Evolutionary conservation across 1,284 basidiomycete species (phyloP).

Genomic region (Hypsizygus ulmarius): DNA sequence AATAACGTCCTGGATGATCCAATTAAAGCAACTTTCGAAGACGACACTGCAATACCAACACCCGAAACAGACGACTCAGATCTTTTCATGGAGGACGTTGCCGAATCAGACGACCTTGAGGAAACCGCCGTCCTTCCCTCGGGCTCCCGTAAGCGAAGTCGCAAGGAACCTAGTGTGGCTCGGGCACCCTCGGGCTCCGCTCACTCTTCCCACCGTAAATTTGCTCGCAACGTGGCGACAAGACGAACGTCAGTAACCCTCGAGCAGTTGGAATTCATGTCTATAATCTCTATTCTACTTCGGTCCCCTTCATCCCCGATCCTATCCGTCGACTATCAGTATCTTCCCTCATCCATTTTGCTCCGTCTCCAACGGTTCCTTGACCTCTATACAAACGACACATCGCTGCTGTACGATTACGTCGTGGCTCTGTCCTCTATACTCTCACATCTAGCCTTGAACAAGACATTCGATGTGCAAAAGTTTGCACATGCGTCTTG

Average conservation of each 20-base stretch:
- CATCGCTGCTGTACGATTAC: conserved; percentile 73
- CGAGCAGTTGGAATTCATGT: conserved; percentile 70
- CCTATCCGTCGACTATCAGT: conserved; percentile 34
- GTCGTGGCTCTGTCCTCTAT: conserved; percentile 66
- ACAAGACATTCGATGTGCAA: conserved; percentile 57
- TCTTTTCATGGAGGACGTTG: conserved; percentile 23
- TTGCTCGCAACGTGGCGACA: conserved; percentile 9
- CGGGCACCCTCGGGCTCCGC: conserved; percentile 18
- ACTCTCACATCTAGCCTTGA: conserved; percentile 72
- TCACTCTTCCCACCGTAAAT: conserved; percentile 13
- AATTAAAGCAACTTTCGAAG: conserved; percentile 41
- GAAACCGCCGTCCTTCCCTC: conserved; percentile 25
- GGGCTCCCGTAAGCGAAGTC: conserved; percentile 34
- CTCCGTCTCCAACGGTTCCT: conserved; percentile 68
- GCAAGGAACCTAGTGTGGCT: conserved; percentile 20
- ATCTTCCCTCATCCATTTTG: conserved; percentile 56
- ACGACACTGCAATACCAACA: conserved; percentile 29
- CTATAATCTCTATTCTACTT: conserved; percentile 67
- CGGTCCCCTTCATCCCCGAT: conserved; percentile 57
- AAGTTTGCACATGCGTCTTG: conserved; percentile 61
- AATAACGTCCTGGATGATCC: conserved; percentile 71
- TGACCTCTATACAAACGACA: conserved; percentile 59
- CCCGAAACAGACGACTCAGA: background rate
- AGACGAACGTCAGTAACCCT: conserved; percentile 39
- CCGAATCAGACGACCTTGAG: conserved; percentile 31